Base-by-base conservation (phyloP, 2,329 filamentous ascomycete genomes). In the Sphaerostilbella broomeana region DNA sequence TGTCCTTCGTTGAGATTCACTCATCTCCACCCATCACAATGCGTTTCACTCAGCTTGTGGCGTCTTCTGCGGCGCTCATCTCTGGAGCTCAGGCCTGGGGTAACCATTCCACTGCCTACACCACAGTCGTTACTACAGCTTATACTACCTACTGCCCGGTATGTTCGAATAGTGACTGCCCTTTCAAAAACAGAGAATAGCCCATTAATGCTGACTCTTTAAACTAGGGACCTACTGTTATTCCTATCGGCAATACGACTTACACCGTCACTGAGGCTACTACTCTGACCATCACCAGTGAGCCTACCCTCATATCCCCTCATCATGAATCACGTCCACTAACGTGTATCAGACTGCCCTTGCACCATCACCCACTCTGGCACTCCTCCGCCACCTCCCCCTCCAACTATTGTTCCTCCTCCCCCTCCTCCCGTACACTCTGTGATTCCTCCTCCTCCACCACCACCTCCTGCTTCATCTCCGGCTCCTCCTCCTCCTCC, bases 81-180 rank as follows among this genome's bases (percentile, higher is more conserved):
- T 48, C 55, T 34, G 45, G 48, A 13, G 58, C 49, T 19, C 47
- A 53, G 22, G 57, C 57, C 37, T 50, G 47, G 47, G 51, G 40
- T 18, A 35, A 39, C 19, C 36, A 38, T n/a, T 32, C 48, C 38
- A 40, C 47, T 25, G 44, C 42, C 15, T 57, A 51, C 45, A 63
- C 62, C 17, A 67, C 64, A n/a, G 55, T 64, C 37, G 47, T 61
- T 38, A 55, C 58, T 34, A 60, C 59, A 9, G 52, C 57, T 41
- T 67, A 61, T 49, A 60, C 62, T 25, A 64, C 64, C 29, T 64
- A 60, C 54, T 71, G 68, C 48, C 66, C 68, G 12, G 64, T 68
- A 58, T 50, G 61, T 58, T 29, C 19, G 20, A 8, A 12, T 11
- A 6, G 12, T 20, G n/a, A 5, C 17, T 6, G 8, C 6, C 12